phyloP scores from a whole-genome alignment of 225 moss, liverwort and hornwort genomes.

The Climacium dendroides region DNA sequence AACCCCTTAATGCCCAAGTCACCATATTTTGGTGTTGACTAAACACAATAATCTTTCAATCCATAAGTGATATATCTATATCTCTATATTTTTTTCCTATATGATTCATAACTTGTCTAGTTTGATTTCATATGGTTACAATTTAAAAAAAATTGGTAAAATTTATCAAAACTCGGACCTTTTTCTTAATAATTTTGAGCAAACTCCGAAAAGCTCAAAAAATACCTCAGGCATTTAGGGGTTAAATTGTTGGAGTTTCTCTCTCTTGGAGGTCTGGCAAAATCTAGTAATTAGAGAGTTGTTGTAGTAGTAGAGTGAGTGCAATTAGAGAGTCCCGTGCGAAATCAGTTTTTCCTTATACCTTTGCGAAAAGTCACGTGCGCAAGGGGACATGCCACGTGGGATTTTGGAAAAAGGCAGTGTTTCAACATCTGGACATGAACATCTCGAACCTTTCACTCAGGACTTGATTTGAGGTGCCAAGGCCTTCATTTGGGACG shows the following conservation, averaged over 20 bases:
- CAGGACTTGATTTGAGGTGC: not conserved
- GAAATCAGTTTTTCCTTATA: not conserved
- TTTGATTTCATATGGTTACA: accelerated
- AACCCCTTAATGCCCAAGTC: not conserved
- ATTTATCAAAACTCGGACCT: accelerated
- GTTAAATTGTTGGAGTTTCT: not conserved
- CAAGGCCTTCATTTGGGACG: not conserved
- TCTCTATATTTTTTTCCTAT: not conserved
- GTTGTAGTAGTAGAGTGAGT: not conserved
- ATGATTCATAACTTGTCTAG: not conserved
- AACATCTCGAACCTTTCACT: not conserved
- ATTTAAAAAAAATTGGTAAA: accelerated
- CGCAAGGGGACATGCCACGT: not conserved
- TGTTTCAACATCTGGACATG: not conserved
- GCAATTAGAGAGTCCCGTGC: not conserved
- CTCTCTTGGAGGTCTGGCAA: too few species aligned
- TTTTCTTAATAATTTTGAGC: too few species aligned
- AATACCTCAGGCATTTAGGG: not conserved
- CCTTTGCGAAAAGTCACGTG: not conserved
- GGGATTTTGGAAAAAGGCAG: not conserved
- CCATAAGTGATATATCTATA: too few species aligned
- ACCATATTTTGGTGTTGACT: not conserved
- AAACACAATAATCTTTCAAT: not conserved
- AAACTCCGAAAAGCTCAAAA: not conserved
- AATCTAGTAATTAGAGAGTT: not conserved